Evolutionary conservation across 169 alveolate genomes (phyloP).

Genomic region (Plasmodium gonderi): DNA sequence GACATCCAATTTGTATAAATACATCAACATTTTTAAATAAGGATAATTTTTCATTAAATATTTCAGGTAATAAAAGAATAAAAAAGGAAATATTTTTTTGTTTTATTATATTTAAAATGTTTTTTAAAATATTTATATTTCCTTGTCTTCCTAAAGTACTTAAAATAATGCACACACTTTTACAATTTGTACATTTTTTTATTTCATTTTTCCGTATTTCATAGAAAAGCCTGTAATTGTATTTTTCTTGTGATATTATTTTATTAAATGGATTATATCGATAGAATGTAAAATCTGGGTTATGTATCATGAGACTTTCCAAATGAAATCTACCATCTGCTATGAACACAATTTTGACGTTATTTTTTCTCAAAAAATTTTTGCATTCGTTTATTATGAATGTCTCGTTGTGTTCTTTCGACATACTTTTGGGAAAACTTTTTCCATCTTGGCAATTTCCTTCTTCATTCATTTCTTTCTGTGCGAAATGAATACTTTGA

Average conservation of each 20-base stretch:
- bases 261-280: conserved; percentile 96
- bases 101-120: conserved; percentile 70
- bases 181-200: conserved; percentile 74
- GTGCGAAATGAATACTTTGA: too few relatives aligned
- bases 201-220: conserved; percentile 90
- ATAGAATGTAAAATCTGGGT: conserved; percentile 92
- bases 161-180: conserved; percentile 80
- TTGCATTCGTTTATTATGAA: conserved; percentile 78
- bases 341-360: conserved; percentile 88
- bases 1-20: conserved; percentile 96
- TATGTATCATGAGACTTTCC: conserved; percentile 98
- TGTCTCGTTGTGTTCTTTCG: background rate
- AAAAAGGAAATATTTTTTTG: conserved; percentile 47
- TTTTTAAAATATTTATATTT: conserved; percentile 79
- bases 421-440: background rate
- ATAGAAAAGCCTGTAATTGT: conserved; percentile 89
- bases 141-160: conserved; percentile 91
- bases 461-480: conserved; percentile 1
- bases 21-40: conserved; percentile 80
- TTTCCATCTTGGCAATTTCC: background rate
- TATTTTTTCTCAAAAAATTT: conserved; percentile 43
- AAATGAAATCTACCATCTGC: conserved; percentile 99
- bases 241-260: conserved; percentile 86
- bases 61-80: conserved; percentile 81
- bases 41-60: conserved; percentile 79